Evolutionary conservation across 805 yeast genomes (phyloP).

Genomic region (Spathaspora arborariae): DNA sequence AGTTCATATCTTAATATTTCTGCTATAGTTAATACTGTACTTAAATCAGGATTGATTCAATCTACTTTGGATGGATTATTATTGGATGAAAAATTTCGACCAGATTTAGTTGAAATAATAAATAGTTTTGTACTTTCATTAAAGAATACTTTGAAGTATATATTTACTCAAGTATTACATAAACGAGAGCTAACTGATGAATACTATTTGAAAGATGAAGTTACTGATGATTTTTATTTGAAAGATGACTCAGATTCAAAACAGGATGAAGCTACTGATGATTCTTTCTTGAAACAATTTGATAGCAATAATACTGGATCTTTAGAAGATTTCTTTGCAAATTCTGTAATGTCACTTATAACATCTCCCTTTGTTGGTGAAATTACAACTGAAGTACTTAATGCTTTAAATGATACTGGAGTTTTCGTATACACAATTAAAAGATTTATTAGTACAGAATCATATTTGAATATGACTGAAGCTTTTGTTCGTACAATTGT

Average conservation of each 20-base stretch:
- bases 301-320: conserved; percentile 11
- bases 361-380: conserved; percentile 22
- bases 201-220: too few species aligned
- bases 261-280: background rate
- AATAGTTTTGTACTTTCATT: conserved; percentile 29
- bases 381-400: conserved; percentile 17
- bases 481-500: conserved; percentile 25
- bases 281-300: background rate
- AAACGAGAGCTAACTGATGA: conserved; percentile 12
- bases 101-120: conserved; percentile 27
- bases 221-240: background rate
- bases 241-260: too few species aligned
- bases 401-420: conserved; percentile 40
- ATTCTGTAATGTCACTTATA: conserved; percentile 25
- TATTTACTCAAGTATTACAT: conserved; percentile 20
- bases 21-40: conserved; percentile 19
- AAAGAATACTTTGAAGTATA: conserved; percentile 20
- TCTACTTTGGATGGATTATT: conserved; percentile 35
- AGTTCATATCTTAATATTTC: conserved; percentile 16
- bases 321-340: conserved; percentile 24
- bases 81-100: conserved; percentile 30
- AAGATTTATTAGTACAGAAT: conserved; percentile 28
- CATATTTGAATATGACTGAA: conserved; percentile 35
- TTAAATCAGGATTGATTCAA: conserved; percentile 32
- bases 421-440: conserved; percentile 35